Conservation (phyloP, 192 early-diverging fungal species). For the Oehlia diaphana region DNA sequence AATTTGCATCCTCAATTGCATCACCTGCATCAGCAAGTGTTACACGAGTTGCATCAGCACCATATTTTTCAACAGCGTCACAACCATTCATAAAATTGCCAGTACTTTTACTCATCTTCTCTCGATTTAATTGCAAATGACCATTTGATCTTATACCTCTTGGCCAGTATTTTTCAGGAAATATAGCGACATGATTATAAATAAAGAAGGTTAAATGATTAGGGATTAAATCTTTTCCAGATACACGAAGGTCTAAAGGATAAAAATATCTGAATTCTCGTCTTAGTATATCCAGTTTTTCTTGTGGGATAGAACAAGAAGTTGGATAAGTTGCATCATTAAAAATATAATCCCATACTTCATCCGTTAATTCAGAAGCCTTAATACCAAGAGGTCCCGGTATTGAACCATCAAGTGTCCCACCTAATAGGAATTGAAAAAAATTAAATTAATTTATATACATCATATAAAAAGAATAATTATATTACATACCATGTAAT, state of each 20-base stretch:
- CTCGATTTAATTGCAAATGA: conserved; percentile 90
- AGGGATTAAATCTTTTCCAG: conserved; percentile 95
- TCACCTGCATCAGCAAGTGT: conserved; percentile 97
- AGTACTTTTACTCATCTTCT: conserved; percentile 98
- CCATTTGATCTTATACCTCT: conserved; percentile 86
- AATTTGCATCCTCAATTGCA: conserved; percentile 97
- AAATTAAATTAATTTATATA: not conserved
- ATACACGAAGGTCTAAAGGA: conserved; percentile 92
- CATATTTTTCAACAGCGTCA: conserved; percentile 80
- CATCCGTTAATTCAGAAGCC: conserved; percentile 86
- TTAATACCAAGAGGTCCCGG: conserved; percentile 75
- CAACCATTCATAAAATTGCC: conserved; percentile 92
- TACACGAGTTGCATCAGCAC: conserved; percentile 95
- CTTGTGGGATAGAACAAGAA: conserved; percentile 60
- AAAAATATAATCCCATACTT: conserved; percentile 92
- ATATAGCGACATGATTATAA: conserved; percentile 95
- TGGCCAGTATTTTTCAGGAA: conserved; percentile 92
- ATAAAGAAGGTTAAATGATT: conserved; percentile 98
- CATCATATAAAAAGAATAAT: too few relatives aligned
- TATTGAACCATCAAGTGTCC: conserved; percentile 79
- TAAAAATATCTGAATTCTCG: conserved; percentile 98
- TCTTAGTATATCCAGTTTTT: conserved; percentile 73
- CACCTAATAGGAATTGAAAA: conserved; percentile 41
- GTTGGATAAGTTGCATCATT: conserved; percentile 61
- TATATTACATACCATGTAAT: conserved; percentile 70